Conservation (phyloP, 2,329 filamentous ascomycete genomes). For the Byssochlamys sp. region DNA sequence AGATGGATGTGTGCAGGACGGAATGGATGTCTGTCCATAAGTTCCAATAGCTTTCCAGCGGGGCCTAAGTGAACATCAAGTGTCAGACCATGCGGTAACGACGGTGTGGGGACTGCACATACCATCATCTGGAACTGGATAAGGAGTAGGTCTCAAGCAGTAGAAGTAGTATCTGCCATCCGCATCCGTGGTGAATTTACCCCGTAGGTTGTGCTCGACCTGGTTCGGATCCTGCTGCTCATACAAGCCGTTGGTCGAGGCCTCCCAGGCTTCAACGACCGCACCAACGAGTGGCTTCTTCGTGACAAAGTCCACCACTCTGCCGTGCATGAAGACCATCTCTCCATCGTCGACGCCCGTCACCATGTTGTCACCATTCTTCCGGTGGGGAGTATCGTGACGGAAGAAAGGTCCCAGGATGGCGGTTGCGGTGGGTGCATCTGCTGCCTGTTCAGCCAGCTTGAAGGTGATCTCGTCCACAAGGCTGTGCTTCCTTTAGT, state of each 20-base stretch:
- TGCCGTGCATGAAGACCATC: constrained; percentile 57
- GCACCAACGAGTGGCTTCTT: constrained; percentile 57
- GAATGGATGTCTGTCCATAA: constrained; percentile 53
- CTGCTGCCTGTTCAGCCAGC: constrained; percentile 43
- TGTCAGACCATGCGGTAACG: constrained; percentile 3
- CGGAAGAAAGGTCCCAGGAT: constrained; percentile 83
- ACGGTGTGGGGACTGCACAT: constrained; percentile 3
- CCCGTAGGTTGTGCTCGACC: constrained; percentile 63
- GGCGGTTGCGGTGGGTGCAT: constrained; percentile 59
- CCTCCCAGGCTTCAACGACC: constrained; percentile 69
- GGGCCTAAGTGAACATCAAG: constrained; percentile 33
- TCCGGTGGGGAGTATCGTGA: constrained; percentile 57
- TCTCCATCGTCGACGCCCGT: constrained; percentile 43
- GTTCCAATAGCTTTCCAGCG: constrained; percentile 47
- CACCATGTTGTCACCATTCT: constrained; percentile 60
- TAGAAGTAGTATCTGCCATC: constrained; percentile 56
- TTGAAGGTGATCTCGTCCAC: constrained; percentile 75
- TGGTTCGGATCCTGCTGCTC: constrained; percentile 66
- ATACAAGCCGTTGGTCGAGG: constrained; percentile 61
- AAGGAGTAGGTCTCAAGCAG: constrained; percentile 51
- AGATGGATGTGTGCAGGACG: constrained; percentile 54
- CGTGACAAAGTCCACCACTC: constrained; percentile 48
- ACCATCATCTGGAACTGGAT: constrained; percentile 47
- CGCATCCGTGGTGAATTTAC: constrained; percentile 58
- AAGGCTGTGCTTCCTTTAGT: constrained; percentile 30